Evolutionary conservation across 2,329 filamentous ascomycete genomes (phyloP).

Genomic region (Aspergillus ustus): DNA sequence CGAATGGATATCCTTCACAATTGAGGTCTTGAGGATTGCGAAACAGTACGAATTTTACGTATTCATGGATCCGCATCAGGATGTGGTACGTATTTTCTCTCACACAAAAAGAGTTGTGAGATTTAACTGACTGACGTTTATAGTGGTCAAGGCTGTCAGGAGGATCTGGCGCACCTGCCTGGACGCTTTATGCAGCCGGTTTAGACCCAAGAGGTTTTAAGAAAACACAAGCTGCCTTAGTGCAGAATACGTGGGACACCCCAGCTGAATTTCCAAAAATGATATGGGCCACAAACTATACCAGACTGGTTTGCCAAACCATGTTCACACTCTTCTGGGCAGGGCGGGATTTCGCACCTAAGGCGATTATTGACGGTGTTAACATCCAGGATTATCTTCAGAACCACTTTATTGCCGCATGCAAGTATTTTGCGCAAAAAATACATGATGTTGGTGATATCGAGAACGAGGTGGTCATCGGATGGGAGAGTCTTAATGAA

Average conservation of each 20-base stretch:
- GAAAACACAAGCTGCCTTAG: conserved; percentile 85
- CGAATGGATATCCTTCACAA: conserved; percentile 88
- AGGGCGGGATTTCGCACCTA: conserved; percentile 89
- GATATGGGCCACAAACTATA: conserved; percentile 99
- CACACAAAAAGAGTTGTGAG: not conserved
- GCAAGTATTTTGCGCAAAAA: conserved; percentile 76
- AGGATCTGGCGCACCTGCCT: conserved; percentile 94
- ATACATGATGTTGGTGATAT: conserved; percentile 91
- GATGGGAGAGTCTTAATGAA: conserved; percentile 97
- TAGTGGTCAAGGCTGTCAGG: conserved; percentile 94
- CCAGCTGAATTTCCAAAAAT: conserved; percentile 92
- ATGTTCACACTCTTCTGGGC: conserved; percentile 96
- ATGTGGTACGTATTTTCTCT: conserved; percentile 70
- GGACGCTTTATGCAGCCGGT: conserved; percentile 94
- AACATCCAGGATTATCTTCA: conserved; percentile 98
- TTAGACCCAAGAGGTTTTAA: conserved; percentile 85
- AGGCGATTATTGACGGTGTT: conserved; percentile 89
- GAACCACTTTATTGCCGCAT: conserved; percentile 79
- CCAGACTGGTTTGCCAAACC: conserved; percentile 80
- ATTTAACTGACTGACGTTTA: conserved; percentile 30
- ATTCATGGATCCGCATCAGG: conserved; percentile 99
- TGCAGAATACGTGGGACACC: conserved; percentile 90
- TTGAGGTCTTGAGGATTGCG: conserved; percentile 79
- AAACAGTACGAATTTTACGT: conserved; percentile 93
- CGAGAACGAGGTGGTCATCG: conserved; percentile 83